Evolutionary conservation across 192 early-diverging fungal genomes (phyloP), one percentile per base, ranked within the genome.

Genomic region (Linnemannia hyalina): DNA sequence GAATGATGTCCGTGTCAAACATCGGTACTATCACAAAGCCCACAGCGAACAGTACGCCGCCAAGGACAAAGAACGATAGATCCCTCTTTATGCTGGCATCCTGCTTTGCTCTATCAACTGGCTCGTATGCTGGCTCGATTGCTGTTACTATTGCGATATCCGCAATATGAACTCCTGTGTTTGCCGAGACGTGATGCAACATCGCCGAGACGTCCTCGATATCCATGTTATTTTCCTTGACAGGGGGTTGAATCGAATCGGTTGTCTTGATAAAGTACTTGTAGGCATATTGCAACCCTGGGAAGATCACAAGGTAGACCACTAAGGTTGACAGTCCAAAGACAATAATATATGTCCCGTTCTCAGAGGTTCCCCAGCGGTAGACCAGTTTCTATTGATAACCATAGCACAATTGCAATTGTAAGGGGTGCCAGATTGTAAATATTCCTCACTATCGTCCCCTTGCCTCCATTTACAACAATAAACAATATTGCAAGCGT

Each of bases 21-120:
- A 70, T 20, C 9, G 80, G 65, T 4, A 82, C 75, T 4, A 82
- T 49, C 57, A n/a, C 75, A 52, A 40, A 73, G 20, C 81, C 75
- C 9, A 77, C 29, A 13, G 54, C 9, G 23, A 63, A 78, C 2
- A 78, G 32, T 1, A 78, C 7, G 1, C 22, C 23, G 38, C 68
- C 77, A 36, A 71, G 13, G 3, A 71, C 41, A 29, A 78, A 71
- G 26, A 78, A 70, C 22, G 13, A 6, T 23, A 78, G 7, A 38
- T 78, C 77, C 47, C 29, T 78, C 23, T 42, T 26, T 20, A 73
- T 46, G 15, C 41, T 44, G 6, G 9, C 44, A 15, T 41, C 41
- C 8, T 72, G 35, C n/a, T 47, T 72, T 72, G 10, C 70, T 49
- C 29, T 13, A 4, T 65, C 29, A 29, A 65, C 10, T 13, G 26